A percentile compares a stretch with the other conserved stretches of the same genome.
These are phyloP conservation scores for Torulaspora delbrueckii DNA, from an alignment of 805 yeast species.

Conservation along the genomic window DNA sequence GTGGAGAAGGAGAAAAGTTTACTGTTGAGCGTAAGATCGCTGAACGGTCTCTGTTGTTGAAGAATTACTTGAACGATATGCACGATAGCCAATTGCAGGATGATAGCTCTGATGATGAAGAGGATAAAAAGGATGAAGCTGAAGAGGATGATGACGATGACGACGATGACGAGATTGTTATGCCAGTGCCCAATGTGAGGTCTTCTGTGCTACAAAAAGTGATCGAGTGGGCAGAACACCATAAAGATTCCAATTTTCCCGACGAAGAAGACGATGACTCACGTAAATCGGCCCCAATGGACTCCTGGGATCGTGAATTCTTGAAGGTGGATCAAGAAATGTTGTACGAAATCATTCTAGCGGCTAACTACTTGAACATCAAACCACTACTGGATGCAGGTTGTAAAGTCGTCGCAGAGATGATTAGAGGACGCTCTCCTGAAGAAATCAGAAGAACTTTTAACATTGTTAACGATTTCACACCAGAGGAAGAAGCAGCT, in stretches of 20 bases:
- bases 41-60: slow-evolving; percentile 77
- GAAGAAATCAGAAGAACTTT: slow-evolving; percentile 77
- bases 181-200: slow-evolving; percentile 88
- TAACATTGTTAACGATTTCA: slow-evolving; percentile 75
- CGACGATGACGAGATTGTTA: slow-evolving; percentile 66
- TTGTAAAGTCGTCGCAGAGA: slow-evolving; percentile 76
- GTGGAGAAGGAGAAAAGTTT: slow-evolving; percentile 78
- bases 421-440: slow-evolving; percentile 76
- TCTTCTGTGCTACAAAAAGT: slow-evolving; percentile 84
- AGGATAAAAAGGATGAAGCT: slow-evolving; percentile 31
- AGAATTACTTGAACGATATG: slow-evolving; percentile 79
- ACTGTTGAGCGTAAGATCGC: slow-evolving; percentile 77
- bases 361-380: slow-evolving; percentile 76
- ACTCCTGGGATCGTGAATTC: slow-evolving; percentile 93
- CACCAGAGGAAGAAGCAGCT: slow-evolving; percentile 85
- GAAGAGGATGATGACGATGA: slow-evolving; percentile 44
- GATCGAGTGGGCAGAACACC: slow-evolving; percentile 96
- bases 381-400: slow-evolving; percentile 73
- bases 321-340: slow-evolving; percentile 89
- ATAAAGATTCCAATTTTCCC: slow-evolving; percentile 71
- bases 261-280: slow-evolving; percentile 82
- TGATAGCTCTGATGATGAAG: slow-evolving; percentile 45
- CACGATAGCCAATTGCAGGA: slow-evolving; percentile 51
- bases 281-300: slow-evolving; percentile 84
- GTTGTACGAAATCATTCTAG: slow-evolving; percentile 74